phyloP scores from a whole-genome alignment of 2,329 filamentous ascomycete genomes.

The Colletotrichum camelliae region DNA sequence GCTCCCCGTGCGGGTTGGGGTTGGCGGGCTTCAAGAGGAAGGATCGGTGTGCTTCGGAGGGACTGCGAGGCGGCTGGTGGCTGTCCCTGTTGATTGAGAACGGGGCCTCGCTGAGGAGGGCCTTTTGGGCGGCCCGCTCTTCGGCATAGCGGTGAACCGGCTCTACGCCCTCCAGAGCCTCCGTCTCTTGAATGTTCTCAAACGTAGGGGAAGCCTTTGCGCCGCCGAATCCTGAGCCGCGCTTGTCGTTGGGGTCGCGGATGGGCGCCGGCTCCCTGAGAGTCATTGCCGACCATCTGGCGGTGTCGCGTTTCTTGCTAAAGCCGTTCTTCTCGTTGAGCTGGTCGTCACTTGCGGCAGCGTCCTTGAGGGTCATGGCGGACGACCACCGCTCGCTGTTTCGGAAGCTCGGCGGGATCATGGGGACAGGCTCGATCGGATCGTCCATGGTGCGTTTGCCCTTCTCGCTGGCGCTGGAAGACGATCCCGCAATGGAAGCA shows the following conservation, averaged over 20 bases:
- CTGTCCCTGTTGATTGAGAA: slow-evolving; percentile 2
- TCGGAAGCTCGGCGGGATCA: slow-evolving; percentile 17
- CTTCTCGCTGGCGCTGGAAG: slow-evolving; percentile 16
- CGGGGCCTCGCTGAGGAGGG: slow-evolving; percentile 5
- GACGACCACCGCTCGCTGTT: slow-evolving; percentile 19
- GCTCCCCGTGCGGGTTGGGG: slow-evolving; percentile 1
- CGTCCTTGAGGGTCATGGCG: slow-evolving; percentile 13
- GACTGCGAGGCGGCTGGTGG: background rate
- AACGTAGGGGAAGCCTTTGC: slow-evolving; percentile 10
- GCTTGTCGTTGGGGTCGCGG: slow-evolving; percentile 8
- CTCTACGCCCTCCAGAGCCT: background rate
- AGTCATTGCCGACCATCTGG: slow-evolving; percentile 16
- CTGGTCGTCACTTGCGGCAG: background rate
- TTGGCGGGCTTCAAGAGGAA: slow-evolving; percentile 13
- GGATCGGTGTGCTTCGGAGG: slow-evolving; percentile 1
- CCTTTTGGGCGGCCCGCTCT: background rate
- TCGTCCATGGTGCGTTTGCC: slow-evolving; percentile 8
- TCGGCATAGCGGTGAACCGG: slow-evolving; percentile 9
- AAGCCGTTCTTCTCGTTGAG: background rate
- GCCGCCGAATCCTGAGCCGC: background rate
- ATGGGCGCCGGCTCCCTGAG: background rate
- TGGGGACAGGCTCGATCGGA: slow-evolving; percentile 11
- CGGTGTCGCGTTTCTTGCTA: slow-evolving; percentile 16
- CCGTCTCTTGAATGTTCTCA: slow-evolving; percentile 8
- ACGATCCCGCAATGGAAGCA: slow-evolving; percentile 12